A percentile compares a stretch with the other conserved stretches of the same genome.
phyloP scores from a whole-genome alignment of 495 filamentous ascomycete species.

The Xylaria sp. region DNA sequence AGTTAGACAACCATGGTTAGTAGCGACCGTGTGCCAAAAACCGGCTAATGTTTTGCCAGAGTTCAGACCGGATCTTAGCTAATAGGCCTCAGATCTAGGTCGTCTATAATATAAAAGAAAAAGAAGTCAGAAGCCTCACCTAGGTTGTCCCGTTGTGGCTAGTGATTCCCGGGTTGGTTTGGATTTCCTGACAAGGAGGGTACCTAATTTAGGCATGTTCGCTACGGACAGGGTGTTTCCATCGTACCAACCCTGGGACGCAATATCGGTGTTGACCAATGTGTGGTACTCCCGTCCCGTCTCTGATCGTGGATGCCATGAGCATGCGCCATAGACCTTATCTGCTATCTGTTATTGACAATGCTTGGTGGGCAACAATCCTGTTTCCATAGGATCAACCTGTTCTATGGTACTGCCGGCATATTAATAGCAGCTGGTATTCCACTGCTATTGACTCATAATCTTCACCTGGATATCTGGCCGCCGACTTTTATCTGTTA shows the following conservation, averaged over 20 bases:
- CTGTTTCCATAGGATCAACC: background rate
- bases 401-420: background rate
- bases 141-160: background rate
- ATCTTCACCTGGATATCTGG: background rate
- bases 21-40: background rate
- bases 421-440: slow-evolving; percentile 7
- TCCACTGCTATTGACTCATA: background rate
- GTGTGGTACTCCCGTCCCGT: slow-evolving; percentile 20
- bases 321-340: background rate
- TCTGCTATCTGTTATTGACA: slow-evolving; percentile 5
- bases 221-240: slow-evolving; percentile 28
- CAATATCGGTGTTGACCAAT: slow-evolving; percentile 26
- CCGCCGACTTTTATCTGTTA: background rate
- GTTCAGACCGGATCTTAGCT: background rate
- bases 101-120: background rate
- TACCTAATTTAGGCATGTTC: slow-evolving; percentile 37
- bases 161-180: slow-evolving; percentile 23
- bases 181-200: slow-evolving; percentile 29
- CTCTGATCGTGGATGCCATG: background rate
- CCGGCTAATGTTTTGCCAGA: background rate
- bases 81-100: background rate
- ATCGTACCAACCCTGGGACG: slow-evolving; percentile 9
- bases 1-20: background rate
- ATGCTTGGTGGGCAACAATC: background rate
- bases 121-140: background rate